Percentiles rank a stretch among this genome's conserved stretches.
These are phyloP conservation scores for Crepidotus variabilis DNA, from an alignment of 768 basidiomycete genomes.

Conservation along the genomic window DNA sequence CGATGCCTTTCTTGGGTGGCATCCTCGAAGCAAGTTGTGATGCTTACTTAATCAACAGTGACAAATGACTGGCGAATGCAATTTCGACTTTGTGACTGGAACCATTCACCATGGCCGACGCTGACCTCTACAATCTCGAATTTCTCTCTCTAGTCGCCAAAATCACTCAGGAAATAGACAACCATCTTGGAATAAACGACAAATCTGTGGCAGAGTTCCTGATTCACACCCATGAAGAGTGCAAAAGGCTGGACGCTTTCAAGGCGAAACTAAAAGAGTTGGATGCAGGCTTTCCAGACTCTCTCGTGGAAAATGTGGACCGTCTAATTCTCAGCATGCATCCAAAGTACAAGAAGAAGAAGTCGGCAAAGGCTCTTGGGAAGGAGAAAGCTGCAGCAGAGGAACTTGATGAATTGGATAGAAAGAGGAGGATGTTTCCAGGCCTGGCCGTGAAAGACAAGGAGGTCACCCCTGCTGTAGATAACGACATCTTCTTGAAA, in stretches of 20 bases:
- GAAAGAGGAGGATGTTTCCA: slow-evolving; percentile 84
- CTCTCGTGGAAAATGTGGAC: slow-evolving; percentile 90
- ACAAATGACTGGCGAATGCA: too few species aligned
- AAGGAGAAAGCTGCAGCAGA: slow-evolving; percentile 30
- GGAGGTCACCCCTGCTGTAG: slow-evolving; percentile 53
- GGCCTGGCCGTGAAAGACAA: slow-evolving; percentile 82
- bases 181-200: slow-evolving; percentile 81
- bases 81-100: too few species aligned
- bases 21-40: slow-evolving; percentile 26
- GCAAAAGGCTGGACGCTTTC: slow-evolving; percentile 77
- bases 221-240: slow-evolving; percentile 82
- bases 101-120: slow-evolving; percentile 50
- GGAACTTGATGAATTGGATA: slow-evolving; percentile 59
- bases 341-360: slow-evolving; percentile 86
- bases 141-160: slow-evolving; percentile 86
- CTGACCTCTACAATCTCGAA: slow-evolving; percentile 90
- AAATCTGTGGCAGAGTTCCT: slow-evolving; percentile 95
- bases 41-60: background rate
- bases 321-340: slow-evolving; percentile 93
- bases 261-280: slow-evolving; percentile 72
- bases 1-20: slow-evolving; percentile 72
- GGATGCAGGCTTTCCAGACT: slow-evolving; percentile 84
- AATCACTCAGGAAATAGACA: slow-evolving; percentile 91
- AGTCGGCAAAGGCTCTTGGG: slow-evolving; percentile 32
- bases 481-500: slow-evolving; percentile 80